Evolutionary conservation across 371 early-diverging fungal genomes (phyloP).

Genomic region (Haplosporangium sp.): DNA sequence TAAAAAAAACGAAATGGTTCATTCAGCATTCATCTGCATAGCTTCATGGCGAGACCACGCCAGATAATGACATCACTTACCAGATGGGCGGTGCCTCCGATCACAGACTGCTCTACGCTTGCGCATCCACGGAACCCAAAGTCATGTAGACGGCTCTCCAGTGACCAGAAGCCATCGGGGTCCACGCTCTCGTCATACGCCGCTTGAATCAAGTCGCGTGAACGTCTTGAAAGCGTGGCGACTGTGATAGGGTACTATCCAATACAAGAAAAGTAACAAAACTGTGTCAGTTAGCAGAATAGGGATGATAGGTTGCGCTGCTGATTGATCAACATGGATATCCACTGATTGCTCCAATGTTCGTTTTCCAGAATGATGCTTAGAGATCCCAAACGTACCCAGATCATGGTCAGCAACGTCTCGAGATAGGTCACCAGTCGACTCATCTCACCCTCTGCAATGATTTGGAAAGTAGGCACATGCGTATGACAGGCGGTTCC

Average conservation of each 20-base stretch:
- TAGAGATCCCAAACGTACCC: constrained; percentile 61
- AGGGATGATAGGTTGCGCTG: neutral
- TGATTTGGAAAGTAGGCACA: constrained; percentile 81
- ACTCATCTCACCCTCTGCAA: constrained; percentile 74
- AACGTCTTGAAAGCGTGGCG: constrained; percentile 80
- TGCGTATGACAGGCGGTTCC: constrained; percentile 83
- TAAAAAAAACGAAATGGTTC: constrained; percentile 11
- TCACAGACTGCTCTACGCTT: constrained; percentile 83
- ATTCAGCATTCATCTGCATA: neutral
- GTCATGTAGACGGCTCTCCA: constrained; percentile 80
- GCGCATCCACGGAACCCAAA: constrained; percentile 93
- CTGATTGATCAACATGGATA: too few relatives aligned
- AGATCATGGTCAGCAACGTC: constrained; percentile 82
- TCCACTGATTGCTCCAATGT: too few relatives aligned
- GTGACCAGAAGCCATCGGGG: constrained; percentile 55
- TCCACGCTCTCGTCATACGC: constrained; percentile 74
- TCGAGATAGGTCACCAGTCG: constrained; percentile 85
- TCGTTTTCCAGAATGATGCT: neutral
- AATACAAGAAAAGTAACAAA: neutral
- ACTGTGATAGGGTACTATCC: constrained; percentile 83
- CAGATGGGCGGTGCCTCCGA: constrained; percentile 85
- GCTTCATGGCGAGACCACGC: neutral
- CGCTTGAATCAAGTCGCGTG: constrained; percentile 65
- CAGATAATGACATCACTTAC: constrained; percentile 41
- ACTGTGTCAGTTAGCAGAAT: neutral